Evolutionary conservation across 2,329 filamentous ascomycete species (phyloP).

Genomic region (Raffaelea ambrosiae): DNA sequence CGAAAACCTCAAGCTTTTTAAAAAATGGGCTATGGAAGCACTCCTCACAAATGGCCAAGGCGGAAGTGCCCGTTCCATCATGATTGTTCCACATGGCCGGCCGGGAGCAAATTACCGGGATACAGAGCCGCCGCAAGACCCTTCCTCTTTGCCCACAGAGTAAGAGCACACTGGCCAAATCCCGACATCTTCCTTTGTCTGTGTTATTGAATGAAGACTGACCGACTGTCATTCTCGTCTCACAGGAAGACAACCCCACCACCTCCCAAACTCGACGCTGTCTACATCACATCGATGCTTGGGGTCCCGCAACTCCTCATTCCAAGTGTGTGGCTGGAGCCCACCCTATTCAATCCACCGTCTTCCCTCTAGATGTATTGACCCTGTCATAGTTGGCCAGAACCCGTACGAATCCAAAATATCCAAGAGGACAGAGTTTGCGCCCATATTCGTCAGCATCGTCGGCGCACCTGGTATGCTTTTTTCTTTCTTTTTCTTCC

Average conservation of each 20-base stretch:
- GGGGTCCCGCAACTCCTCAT: not conserved
- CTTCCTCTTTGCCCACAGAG: not conserved
- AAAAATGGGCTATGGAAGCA: not conserved
- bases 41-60: not conserved
- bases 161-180: not conserved
- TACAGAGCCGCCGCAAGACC: not conserved
- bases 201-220: not conserved
- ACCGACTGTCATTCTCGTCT: no score
- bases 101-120: not conserved
- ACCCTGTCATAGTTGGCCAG: not conserved
- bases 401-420: not conserved
- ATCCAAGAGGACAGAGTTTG: not conserved
- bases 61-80: not conserved
- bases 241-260: not conserved
- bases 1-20: not conserved
- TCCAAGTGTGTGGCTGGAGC: not conserved
- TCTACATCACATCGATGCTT: not conserved
- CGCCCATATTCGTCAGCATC: not conserved
- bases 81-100: not conserved
- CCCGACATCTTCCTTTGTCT: no score
- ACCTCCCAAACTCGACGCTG: not conserved
- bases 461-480: not conserved
- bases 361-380: no score
- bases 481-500: no score
- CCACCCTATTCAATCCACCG: not conserved